A percentile compares a stretch with the other conserved stretches of the same genome.
phyloP scores from a whole-genome alignment of 768 basidiomycete genomes.

The Lentinus brumalis region DNA sequence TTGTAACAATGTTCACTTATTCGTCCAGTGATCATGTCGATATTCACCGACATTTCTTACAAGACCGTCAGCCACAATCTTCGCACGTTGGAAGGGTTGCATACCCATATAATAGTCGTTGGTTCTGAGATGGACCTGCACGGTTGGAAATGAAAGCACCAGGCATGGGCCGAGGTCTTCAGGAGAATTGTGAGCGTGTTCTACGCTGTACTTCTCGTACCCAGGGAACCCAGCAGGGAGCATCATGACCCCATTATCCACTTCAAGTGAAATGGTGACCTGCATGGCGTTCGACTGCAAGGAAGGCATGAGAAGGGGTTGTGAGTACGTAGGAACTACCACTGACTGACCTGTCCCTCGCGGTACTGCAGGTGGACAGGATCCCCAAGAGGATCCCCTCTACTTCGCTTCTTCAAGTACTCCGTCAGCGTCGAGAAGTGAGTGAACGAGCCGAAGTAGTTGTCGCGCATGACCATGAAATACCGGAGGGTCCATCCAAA shows the following conservation, averaged over 20 bases:
- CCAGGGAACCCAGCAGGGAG: slow-evolving; percentile 72
- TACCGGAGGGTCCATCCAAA: slow-evolving; percentile 90
- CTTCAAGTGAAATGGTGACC: slow-evolving; percentile 58
- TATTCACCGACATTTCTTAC: slow-evolving; percentile 78
- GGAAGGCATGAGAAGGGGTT: not conserved
- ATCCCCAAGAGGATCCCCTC: slow-evolving; percentile 70
- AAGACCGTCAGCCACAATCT: not conserved
- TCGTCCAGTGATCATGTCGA: slow-evolving; percentile 58
- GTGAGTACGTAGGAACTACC: not conserved
- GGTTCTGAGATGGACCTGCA: slow-evolving; percentile 76
- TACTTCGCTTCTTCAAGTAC: slow-evolving; percentile 70
- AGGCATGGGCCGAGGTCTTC: slow-evolving; percentile 55
- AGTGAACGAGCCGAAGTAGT: slow-evolving; percentile 93
- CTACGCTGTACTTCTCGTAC: slow-evolving; percentile 43
- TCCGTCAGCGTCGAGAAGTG: slow-evolving; percentile 89
- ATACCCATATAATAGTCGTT: slow-evolving; percentile 91
- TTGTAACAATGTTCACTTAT: slow-evolving; percentile 51
- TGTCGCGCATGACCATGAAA: slow-evolving; percentile 86
- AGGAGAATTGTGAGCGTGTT: slow-evolving; percentile 29
- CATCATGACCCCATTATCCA: slow-evolving; percentile 56
- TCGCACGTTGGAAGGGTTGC: slow-evolving; percentile 11
- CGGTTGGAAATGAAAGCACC: slow-evolving; percentile 58
- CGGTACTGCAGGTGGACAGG: slow-evolving; percentile 81
- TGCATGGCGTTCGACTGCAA: slow-evolving; percentile 83
- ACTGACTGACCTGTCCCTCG: slow-evolving; percentile 63